Evolutionary conservation across 495 filamentous ascomycete genomes (phyloP), one percentile per base, ranked within the genome.

Genomic region (Paragyromitra xinjiangensis): DNA sequence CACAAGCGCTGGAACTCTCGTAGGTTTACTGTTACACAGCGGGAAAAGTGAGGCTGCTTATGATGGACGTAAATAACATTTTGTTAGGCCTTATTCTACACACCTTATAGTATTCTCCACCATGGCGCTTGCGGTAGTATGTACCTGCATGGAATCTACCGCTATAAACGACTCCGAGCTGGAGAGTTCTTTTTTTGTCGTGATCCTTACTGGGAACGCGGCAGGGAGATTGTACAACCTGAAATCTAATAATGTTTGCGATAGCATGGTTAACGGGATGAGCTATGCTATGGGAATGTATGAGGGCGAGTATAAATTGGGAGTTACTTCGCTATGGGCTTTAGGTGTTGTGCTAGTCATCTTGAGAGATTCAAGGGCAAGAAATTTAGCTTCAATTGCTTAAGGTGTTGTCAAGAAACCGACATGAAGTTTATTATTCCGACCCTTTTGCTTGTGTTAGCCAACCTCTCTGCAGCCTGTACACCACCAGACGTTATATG

Each of bases 401-500:
- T 22, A 22, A 22, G 19, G 19, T 22, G 19, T 0, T 22, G 19
- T 22, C 19, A 22, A 0, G 19, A 22, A 22, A 22, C 19, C 19
- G n/a, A 9, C 44, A 61, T 74, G 53, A 61, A 39, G n/a, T 11
- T 74, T 26, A 14, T 26, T 40, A 14, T 59, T 12, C 39, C 16
- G n/a, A 39, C 40, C 14, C 34, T 68, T n/a, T n/a, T 39, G 12
- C 6, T 50, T 11, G 19, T 68, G 48, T 19, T 56, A 6, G 40
- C 39, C 3, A 37, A 40, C 5, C 19, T 58, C 24, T 66, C 40
- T 11, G 45, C 42, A 19, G 51, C 50, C 4, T 74, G 71, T 29
- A 68, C 12, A 16, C 71, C 71, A 2, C 71, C 71, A 26, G 29
- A 39, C 8, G 7, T 68, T 16, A 14, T 61, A 48, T 74, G 71